Evolutionary conservation across 495 filamentous ascomycete species (phyloP), one percentile per base, ranked within the genome.

Genomic region (Bathelium albidoporum): DNA sequence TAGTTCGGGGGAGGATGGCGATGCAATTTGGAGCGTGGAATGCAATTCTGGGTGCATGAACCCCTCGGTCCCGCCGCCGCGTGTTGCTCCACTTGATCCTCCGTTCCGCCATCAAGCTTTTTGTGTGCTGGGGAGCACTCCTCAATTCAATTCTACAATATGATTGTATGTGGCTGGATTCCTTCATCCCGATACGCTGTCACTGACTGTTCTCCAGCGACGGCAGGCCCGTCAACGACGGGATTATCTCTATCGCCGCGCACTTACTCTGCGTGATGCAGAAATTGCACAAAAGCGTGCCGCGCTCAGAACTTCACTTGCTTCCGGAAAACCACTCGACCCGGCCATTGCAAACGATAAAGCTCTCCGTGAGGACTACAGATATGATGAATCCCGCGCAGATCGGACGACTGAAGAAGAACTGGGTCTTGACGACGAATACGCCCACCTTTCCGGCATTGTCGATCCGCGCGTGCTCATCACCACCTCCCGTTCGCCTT

Each of bases 341-440:
- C 84, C 89, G 41, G 81, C 85, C 31, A 91, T 97, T 65, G 94
- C 91, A 59, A 88, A 96, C 70, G 95, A 99, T 73, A 91, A 88
- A 73, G 70, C 82, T 31, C 79, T 97, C 12, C 87, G 93, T 2
- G 83, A 88, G 67, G 90, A 97, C 72, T 97, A 88, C 79, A 92
- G 92, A 70, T 99, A 89, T 72, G 94, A 99, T 70, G 92, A 95
- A 72, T 88, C 89, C 4, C 74, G 82, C 14, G 75, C 80, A 14
- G 85, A 89, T 49, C 72, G 80, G 58, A 82, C 77, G 36, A 69
- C 72, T 20, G 79, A 82, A 58, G 84, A 90, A 49, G 88, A 89
- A 52, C 76, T 91, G 49, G 87, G 90, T 66, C 77, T 99, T n/a
- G 94, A 99, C 73, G 94, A 99, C 72, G 94, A 99, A 80, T 96